phyloP scores from a whole-genome alignment of 2,329 filamentous ascomycete genomes.

The Dactylonectria macrodidyma region DNA sequence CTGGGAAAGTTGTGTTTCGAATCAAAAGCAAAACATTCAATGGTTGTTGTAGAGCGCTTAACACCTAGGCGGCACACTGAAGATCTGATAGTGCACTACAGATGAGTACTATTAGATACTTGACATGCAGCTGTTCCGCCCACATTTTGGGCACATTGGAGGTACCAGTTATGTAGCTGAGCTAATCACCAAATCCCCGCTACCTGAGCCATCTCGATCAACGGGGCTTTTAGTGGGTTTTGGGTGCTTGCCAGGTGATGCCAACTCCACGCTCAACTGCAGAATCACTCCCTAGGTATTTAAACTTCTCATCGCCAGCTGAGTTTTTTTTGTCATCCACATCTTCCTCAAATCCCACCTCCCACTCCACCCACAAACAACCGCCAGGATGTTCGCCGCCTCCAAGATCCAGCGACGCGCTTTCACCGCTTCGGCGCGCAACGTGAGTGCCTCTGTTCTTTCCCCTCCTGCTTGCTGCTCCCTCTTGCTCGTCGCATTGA shows the following conservation, averaged over 20 bases:
- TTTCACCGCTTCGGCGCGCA: slow-evolving; percentile 84
- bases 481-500: slow-evolving; percentile 15
- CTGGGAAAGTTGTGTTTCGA: no score
- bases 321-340: slow-evolving; percentile 39
- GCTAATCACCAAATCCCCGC: no score
- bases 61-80: no score
- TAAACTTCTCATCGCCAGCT: slow-evolving; percentile 39
- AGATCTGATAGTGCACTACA: no score
- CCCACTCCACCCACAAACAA: slow-evolving; percentile 38
- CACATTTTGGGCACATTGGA: no score
- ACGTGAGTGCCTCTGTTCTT: slow-evolving; percentile 68
- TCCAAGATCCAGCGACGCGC: slow-evolving; percentile 81
- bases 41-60: no score
- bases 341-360: slow-evolving; percentile 37
- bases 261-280: background rate
- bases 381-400: slow-evolving; percentile 79
- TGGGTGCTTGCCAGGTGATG: slow-evolving; percentile 21
- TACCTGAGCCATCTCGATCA: no score
- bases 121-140: no score
- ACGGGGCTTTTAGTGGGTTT: no score
- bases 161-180: no score
- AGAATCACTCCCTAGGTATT: slow-evolving; percentile 21
- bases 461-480: slow-evolving; percentile 18
- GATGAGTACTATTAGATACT: no score
- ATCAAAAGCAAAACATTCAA: no score